Percentiles rank a stretch among this genome's conserved stretches.
Evolutionary conservation across 1,284 basidiomycete species (phyloP).

Genomic region (Ceraceosorus bombacis): DNA sequence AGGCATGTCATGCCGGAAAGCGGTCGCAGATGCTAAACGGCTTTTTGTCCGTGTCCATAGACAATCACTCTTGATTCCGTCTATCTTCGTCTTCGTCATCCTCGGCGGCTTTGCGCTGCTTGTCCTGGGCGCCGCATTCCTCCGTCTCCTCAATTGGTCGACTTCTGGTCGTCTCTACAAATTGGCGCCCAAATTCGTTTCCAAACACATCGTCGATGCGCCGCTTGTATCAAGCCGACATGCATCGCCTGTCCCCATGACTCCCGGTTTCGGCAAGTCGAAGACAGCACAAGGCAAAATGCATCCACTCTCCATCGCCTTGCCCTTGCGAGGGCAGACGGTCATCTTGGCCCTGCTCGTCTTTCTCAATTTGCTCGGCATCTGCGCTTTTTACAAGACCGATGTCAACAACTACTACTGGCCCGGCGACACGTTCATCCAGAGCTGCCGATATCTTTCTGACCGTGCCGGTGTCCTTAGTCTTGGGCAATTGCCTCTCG

Average conservation of each 20-base stretch:
- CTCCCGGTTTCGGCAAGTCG: neutral
- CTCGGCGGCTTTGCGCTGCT: neutral
- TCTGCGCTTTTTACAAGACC: constrained; percentile 22
- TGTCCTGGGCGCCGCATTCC: neutral
- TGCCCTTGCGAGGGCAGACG: constrained; percentile 26
- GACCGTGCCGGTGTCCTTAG: constrained; percentile 39
- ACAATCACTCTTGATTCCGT: neutral
- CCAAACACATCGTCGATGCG: constrained; percentile 4
- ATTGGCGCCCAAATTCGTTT: neutral
- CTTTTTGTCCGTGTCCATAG: too few species aligned
- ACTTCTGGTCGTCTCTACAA: neutral
- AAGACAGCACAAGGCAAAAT: constrained; percentile 3
- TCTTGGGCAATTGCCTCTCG: constrained; percentile 36
- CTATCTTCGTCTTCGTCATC: neutral
- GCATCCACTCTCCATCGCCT: constrained; percentile 15
- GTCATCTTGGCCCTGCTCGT: constrained; percentile 16
- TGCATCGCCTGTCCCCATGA: neutral
- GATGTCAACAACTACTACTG: constrained; percentile 10
- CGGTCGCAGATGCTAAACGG: too few species aligned
- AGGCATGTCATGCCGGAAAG: too few species aligned
- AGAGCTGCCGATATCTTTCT: constrained; percentile 24
- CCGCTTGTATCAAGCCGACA: neutral
- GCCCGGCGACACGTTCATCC: constrained; percentile 4
- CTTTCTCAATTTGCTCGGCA: constrained; percentile 25
- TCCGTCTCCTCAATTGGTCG: neutral